Evolutionary conservation across 2,329 filamentous ascomycete genomes (phyloP).

Genomic region (Beauveria rudraprayagi): DNA sequence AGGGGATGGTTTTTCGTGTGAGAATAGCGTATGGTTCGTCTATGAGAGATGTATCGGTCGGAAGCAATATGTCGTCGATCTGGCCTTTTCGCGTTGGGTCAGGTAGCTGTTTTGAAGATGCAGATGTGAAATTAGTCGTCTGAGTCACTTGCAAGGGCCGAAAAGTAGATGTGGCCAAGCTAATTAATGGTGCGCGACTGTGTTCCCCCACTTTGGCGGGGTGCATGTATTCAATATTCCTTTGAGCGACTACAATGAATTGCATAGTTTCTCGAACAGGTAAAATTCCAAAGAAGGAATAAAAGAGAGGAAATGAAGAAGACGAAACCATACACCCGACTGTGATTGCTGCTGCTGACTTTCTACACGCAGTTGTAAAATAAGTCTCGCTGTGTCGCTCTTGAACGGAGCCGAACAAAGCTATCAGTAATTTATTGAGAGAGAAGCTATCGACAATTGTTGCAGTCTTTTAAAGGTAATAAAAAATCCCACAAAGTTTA

Average conservation of each 20-base stretch:
- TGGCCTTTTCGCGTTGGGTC: neutral
- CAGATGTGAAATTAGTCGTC: neutral
- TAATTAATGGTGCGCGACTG: neutral
- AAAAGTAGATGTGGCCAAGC: neutral
- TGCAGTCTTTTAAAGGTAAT: neutral
- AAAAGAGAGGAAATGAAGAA: no score
- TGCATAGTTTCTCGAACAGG: no score
- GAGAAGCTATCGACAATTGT: neutral
- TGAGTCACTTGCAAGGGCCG: slow-evolving; percentile 5
- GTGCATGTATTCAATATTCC: neutral
- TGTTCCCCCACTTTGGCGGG: slow-evolving; percentile 9
- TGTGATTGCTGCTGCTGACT: no score
- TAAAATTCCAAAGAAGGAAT: no score
- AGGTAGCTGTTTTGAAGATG: slow-evolving; percentile 1
- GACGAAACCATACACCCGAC: no score
- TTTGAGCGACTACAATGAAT: neutral
- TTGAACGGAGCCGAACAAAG: no score
- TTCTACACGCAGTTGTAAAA: no score
- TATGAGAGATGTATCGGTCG: neutral
- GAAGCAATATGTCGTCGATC: neutral
- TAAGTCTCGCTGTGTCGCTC: no score
- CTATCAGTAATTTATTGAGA: neutral
- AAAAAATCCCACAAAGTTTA: neutral
- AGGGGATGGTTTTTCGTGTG: no score
- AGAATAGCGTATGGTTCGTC: neutral